A percentile compares a stretch with the other conserved stretches of the same genome.
phyloP scores from a whole-genome alignment of 768 basidiomycete species.

The Podaxis pistillaris region DNA sequence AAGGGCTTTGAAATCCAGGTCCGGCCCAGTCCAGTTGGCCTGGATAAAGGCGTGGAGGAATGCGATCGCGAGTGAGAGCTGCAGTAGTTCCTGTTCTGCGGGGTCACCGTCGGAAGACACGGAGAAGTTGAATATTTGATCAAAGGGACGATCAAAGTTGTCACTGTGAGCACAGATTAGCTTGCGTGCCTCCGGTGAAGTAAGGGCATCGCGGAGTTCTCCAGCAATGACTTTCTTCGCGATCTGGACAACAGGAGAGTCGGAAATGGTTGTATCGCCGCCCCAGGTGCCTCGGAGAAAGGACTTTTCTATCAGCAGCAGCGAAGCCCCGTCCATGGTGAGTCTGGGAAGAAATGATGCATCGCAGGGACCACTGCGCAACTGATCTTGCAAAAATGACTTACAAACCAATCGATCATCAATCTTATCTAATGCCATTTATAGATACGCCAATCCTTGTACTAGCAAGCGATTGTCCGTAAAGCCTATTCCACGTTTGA shows the following conservation, averaged over 20 bases:
- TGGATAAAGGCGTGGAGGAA: conserved; percentile 91
- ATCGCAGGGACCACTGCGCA: neutral
- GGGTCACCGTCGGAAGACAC: conserved; percentile 25
- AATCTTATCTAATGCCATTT: conserved; percentile 4
- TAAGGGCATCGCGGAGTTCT: conserved; percentile 52
- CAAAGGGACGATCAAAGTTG: conserved; percentile 30
- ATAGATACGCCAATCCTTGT: neutral
- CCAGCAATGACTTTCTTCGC: conserved; percentile 60
- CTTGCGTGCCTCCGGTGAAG: conserved; percentile 40
- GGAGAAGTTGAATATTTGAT: conserved; percentile 34
- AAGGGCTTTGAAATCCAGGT: conserved; percentile 57
- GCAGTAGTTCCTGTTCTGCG: conserved; percentile 49
- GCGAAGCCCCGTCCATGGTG: conserved; percentile 18
- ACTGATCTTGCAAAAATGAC: neutral
- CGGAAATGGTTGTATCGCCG: conserved; percentile 20
- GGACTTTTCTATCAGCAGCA: conserved; percentile 46
- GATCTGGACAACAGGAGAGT: conserved; percentile 29
- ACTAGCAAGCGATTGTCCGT: neutral
- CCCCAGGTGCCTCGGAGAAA: conserved; percentile 54
- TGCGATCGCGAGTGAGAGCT: conserved; percentile 69
- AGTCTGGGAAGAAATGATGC: neutral
- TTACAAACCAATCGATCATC: conserved; percentile 11
- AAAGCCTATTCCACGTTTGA: neutral
- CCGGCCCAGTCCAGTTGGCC: conserved; percentile 95
- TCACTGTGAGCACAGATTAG: conserved; percentile 33